A percentile compares a stretch with the other conserved stretches of the same genome.
phyloP scores from a whole-genome alignment of 225 moss, liverwort and hornwort genomes.

The Straminergon stramineum region DNA sequence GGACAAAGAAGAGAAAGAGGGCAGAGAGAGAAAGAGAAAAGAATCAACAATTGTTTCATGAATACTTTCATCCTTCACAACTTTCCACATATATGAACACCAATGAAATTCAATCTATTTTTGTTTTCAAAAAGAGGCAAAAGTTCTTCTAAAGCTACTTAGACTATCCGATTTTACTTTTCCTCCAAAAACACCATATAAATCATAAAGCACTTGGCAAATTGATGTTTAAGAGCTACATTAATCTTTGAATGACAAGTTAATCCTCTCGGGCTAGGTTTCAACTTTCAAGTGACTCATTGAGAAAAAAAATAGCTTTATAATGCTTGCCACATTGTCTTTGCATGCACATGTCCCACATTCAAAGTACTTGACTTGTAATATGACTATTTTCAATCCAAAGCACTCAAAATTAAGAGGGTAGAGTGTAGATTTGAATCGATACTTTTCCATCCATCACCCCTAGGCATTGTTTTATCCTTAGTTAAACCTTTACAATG shows the following conservation, averaged over 20 bases:
- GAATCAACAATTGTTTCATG: neutral
- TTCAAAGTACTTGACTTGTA: neutral
- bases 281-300: neutral
- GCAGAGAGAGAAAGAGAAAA: too few relatives aligned
- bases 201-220: neutral
- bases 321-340: neutral
- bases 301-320: neutral
- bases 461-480: neutral
- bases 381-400: too few relatives aligned
- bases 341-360: neutral
- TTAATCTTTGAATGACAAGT: neutral
- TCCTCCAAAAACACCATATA: neutral
- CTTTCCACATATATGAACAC: neutral
- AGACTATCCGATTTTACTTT: neutral
- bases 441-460: neutral
- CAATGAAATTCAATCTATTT: neutral
- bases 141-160: neutral
- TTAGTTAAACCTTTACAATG: neutral
- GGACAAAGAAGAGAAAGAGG: too few relatives aligned
- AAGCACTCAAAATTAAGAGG: accelerated
- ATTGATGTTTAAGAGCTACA: neutral
- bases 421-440: neutral
- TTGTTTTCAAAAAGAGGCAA: neutral
- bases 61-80: neutral
- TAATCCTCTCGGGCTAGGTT: neutral